A percentile compares a stretch with the other conserved stretches of the same genome.
These are phyloP conservation scores for Populus davidiana DNA, from an alignment of 345 rosid genomes.

Conservation along the genomic window DNA sequence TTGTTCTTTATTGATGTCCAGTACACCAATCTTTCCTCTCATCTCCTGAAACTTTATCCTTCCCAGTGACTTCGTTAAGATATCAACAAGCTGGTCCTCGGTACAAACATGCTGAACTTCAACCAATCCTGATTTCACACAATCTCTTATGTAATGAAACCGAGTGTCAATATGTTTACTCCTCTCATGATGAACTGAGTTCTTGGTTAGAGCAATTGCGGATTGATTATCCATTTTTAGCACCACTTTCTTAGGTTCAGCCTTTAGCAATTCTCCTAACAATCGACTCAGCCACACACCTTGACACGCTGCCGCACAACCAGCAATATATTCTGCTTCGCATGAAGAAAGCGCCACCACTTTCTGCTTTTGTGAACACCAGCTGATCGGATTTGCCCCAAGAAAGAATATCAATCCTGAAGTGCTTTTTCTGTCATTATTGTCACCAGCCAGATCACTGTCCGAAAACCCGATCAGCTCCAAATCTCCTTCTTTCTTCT, in stretches of 20 bases:
- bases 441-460: slow-evolving; percentile 4
- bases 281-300: slow-evolving; percentile 14
- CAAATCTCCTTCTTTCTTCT: background rate
- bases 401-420: slow-evolving; percentile 6
- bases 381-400: background rate
- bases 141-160: slow-evolving; percentile 11
- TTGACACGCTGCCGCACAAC: slow-evolving; percentile 10
- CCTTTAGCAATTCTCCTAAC: background rate
- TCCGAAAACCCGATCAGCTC: background rate
- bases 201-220: slow-evolving; percentile 8
- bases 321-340: slow-evolving; percentile 20
- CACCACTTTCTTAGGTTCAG: background rate
- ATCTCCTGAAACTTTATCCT: too few species aligned
- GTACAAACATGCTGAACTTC: background rate
- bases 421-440: slow-evolving; percentile 16
- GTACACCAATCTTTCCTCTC: too few species aligned
- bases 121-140: slow-evolving; percentile 2
- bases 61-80: too few species aligned
- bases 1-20: too few species aligned
- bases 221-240: slow-evolving; percentile 11
- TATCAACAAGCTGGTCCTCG: too few species aligned
- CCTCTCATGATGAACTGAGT: slow-evolving; percentile 14
- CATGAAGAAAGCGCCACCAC: slow-evolving; percentile 14
- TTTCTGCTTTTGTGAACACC: slow-evolving; percentile 18
- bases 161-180: slow-evolving; percentile 21